Conservation (phyloP, 352 stramenopile species). For the Phytophthora capsici region DNA sequence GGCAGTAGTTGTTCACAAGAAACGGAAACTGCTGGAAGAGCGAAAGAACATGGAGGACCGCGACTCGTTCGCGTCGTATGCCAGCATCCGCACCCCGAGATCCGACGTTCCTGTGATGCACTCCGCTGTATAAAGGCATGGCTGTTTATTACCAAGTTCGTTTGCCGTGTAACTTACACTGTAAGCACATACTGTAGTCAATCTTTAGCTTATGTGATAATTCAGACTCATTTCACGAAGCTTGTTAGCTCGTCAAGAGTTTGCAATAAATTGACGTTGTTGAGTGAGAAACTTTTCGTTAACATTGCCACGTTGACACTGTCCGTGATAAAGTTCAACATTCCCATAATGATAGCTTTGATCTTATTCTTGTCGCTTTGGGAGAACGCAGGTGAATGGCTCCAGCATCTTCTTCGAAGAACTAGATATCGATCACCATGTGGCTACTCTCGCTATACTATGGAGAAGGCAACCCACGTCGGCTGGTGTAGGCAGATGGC, state of each 20-base stretch:
- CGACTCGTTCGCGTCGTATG: slow-evolving; percentile 23
- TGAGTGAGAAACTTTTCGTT: too few species aligned
- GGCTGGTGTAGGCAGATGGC: slow-evolving; percentile 10
- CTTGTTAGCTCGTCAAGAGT: too few species aligned
- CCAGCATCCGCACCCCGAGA: slow-evolving; percentile 22
- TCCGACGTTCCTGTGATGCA: slow-evolving; percentile 23
- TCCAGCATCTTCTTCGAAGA: too few species aligned
- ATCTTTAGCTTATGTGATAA: too few species aligned
- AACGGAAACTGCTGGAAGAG: slow-evolving; percentile 34
- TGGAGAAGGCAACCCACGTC: slow-evolving; percentile 4
- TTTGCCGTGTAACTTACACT: not conserved
- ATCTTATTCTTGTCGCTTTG: slow-evolving; percentile 19
- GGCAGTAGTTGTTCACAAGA: slow-evolving; percentile 23
- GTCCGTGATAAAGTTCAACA: not conserved
- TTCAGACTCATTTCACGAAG: too few species aligned
- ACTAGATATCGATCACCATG: not conserved
- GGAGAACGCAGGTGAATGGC: not conserved
- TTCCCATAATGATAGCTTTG: not conserved
- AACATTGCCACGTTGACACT: too few species aligned
- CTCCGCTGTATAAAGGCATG: slow-evolving; percentile 10
- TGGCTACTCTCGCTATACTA: not conserved
- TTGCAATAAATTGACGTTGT: too few species aligned
- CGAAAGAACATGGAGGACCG: slow-evolving; percentile 23
- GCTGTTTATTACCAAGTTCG: not conserved
- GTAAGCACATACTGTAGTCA: not conserved